Conservation (phyloP, 768 basidiomycete genomes). For the Leucogyrophana mollusca region DNA sequence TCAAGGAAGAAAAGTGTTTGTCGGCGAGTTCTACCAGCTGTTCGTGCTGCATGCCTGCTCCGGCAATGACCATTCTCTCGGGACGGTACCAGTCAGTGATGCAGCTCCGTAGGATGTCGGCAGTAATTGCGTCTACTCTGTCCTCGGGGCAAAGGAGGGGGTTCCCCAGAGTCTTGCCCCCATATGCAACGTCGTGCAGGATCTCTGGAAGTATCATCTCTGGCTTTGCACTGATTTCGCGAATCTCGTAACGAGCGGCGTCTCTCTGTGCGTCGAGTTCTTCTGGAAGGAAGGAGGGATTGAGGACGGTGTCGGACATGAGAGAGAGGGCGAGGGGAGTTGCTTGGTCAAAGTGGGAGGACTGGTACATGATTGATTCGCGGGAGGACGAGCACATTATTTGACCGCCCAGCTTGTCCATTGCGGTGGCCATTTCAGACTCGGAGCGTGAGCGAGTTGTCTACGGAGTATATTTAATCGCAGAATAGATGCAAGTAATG, state of each 20-base stretch:
- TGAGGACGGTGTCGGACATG: constrained; percentile 86
- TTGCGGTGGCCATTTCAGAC: constrained; percentile 75
- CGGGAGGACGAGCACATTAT: constrained; percentile 88
- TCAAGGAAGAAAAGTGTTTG: constrained; percentile 77
- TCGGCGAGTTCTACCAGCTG: constrained; percentile 84
- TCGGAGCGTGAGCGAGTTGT: constrained; percentile 70
- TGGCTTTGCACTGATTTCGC: constrained; percentile 85
- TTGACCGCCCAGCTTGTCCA: constrained; percentile 86
- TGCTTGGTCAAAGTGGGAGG: constrained; percentile 84
- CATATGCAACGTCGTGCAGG: constrained; percentile 84
- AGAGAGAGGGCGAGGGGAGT: constrained; percentile 83
- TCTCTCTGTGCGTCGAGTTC: constrained; percentile 84
- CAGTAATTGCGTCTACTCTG: constrained; percentile 66
- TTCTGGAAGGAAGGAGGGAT: constrained; percentile 70
- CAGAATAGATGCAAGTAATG: constrained; percentile 9
- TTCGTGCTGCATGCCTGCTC: constrained; percentile 88
- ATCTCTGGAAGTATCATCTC: constrained; percentile 93
- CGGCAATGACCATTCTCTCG: constrained; percentile 93
- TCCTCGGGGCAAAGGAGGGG: constrained; percentile 87
- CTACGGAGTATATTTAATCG: constrained; percentile 37
- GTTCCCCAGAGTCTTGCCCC: constrained; percentile 80
- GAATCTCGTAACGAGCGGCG: constrained; percentile 86
- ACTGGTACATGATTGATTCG: constrained; percentile 98
- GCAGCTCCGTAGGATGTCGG: constrained; percentile 55
- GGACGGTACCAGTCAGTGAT: constrained; percentile 87